Conservation (phyloP, 306 rosid genomes). For the Sicyos edulis region DNA sequence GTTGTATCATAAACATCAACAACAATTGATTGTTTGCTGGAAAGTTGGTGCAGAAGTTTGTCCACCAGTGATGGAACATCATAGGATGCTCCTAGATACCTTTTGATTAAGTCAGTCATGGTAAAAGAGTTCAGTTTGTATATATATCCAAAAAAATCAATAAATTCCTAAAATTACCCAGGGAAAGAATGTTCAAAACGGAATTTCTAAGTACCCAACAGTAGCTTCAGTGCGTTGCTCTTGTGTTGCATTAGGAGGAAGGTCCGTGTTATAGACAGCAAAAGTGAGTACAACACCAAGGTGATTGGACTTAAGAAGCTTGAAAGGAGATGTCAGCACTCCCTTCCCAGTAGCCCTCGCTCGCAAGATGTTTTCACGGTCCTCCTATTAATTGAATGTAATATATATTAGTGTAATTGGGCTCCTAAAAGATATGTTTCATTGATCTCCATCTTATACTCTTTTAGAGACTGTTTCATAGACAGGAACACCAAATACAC, state of each 20-base stretch:
- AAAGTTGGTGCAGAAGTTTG: conserved; percentile 96
- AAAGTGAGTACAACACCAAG: conserved; percentile 89
- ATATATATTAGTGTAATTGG: conserved; percentile 19
- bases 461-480: neutral
- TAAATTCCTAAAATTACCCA: conserved; percentile 2
- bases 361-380: conserved; percentile 86
- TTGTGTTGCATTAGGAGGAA: conserved; percentile 61
- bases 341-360: conserved; percentile 87
- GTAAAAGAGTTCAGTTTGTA: conserved; percentile 27
- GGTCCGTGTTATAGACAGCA: conserved; percentile 59
- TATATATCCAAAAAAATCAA: neutral
- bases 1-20: conserved; percentile 92
- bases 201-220: conserved; percentile 52
- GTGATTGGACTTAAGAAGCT: conserved; percentile 81
- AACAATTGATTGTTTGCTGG: conserved; percentile 87
- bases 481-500: neutral
- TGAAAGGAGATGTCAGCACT: conserved; percentile 88
- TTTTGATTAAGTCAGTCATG: conserved; percentile 27
- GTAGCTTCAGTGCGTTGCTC: conserved; percentile 68
- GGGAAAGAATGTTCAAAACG: conserved; percentile 7
- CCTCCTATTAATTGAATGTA: conserved; percentile 43
- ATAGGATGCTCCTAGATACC: conserved; percentile 91
- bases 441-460: neutral
- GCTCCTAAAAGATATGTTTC: neutral
- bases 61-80: conserved; percentile 92